Evolutionary conservation across 2,329 filamentous ascomycete genomes (phyloP), one percentile per base, ranked within the genome.

Genomic region (Alternaria consortialis): DNA sequence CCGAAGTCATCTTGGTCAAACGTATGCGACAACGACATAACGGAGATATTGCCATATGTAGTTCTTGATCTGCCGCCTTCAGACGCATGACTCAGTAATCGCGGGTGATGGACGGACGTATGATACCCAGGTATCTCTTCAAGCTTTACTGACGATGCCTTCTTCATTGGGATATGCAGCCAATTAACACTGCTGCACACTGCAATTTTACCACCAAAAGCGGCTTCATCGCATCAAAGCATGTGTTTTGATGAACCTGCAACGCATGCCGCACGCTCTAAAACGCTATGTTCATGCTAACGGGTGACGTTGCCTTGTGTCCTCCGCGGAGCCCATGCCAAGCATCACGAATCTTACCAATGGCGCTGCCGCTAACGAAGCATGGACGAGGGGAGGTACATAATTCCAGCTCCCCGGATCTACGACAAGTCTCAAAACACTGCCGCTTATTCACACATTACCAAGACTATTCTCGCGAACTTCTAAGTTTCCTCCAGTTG

Each of bases 261-360:
- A 44, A 27, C 25, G 29, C 17, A 36, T 25, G 25, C 11, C 39
- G 32, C 23, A 47, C 15, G 44, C 42, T 34, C n/a, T n/a, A 29
- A 25, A 39, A 31, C 17, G 20, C 43, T 7, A 48, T 51, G 46
- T 47, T 36, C 17, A 13, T 42, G 37, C 20, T 32, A 34, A 56
- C 37, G 53, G 23, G 53, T 60, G 58, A 57, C 46, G 58, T 60
- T 50, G 50, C 11, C 36, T 52, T 52, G 20, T 37, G 47, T 36
- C 40, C 47, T 60, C 58, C 58, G 58, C 58, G 58, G 53, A 60
- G 40, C 32, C 34, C 23, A 31, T 37, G 47, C 53, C 58, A 60
- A 60, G 58, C 39, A 60, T 60, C 58, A 57, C 58, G 53, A 60
- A 60, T 57, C 47, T 47, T 57, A 56, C 58, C 58, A 53, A 40